Evolutionary conservation across 225 moss, liverwort and hornwort genomes (phyloP), one percentile per base, ranked within the genome.

Genomic region (Antitrichia curtipendula): DNA sequence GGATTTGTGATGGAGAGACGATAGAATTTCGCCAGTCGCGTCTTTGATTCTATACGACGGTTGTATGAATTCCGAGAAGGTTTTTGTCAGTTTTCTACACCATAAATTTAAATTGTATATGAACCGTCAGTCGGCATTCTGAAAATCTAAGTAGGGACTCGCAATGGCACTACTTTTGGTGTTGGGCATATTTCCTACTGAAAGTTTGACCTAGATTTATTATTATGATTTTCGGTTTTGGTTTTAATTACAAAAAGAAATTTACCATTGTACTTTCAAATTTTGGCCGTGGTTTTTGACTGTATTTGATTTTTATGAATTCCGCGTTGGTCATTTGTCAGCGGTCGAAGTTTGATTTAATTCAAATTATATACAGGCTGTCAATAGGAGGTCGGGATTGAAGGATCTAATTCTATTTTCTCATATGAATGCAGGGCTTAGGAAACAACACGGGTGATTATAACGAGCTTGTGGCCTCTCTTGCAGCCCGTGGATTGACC

Each of bases 391-490:
- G 21, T 84, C 66, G 78, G 28, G 36, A 68, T 52, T 60, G 57
- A 29, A 76, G 49, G 74, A 59, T 60, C 65, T 18, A 57, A 69
- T 76, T 70, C 28, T 49, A 49, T 75, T 15, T 74, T 27, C 50
- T 60, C 56, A 70, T 58, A 38, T 89, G 85, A 58, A 58, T 85
- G 91, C 96, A 99, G 98, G 98, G 98, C 60, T 90, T 99, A 88
- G 98, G 98, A 76, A 99, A 99, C 90, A 99, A 96, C 88, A 92
- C 96, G 31, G 91, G 86, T 82, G 98, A 99, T 88, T 99, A 99
- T 81, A 87, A 94, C 79, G 91, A 91, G 92, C 95, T 99, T 80
- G 97, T 94, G 80, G 89, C 90, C 77, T 92, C 96, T 77, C 95
- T 99, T 77, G 92, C 91, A 93, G 96, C 92, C 78, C 90, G 95